Percentiles rank a stretch among this genome's conserved stretches.
phyloP scores from a whole-genome alignment of 768 basidiomycete species.

The Coprinopsis sp. region DNA sequence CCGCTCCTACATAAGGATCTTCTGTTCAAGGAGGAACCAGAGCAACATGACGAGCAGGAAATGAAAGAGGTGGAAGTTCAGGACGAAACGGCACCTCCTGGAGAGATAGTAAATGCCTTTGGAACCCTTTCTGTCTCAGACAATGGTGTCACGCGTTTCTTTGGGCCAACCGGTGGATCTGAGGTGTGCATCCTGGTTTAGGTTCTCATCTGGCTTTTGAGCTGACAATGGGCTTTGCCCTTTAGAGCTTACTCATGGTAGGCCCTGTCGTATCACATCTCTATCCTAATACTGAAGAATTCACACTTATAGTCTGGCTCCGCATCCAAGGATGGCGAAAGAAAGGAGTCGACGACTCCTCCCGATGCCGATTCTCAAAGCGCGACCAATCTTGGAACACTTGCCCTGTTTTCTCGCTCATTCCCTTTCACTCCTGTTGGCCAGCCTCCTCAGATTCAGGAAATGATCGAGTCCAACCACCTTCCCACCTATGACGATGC shows the following conservation, averaged over 20 bases:
- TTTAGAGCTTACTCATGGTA: neutral
- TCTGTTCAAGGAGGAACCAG: slow-evolving; percentile 28
- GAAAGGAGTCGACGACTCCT: slow-evolving; percentile 22
- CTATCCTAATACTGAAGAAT: no score
- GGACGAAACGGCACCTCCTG: slow-evolving; percentile 10
- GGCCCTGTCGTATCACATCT: no score
- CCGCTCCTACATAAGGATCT: slow-evolving; percentile 56
- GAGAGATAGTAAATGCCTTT: slow-evolving; percentile 51
- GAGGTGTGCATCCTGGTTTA: slow-evolving; percentile 43
- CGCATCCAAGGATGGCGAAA: no score
- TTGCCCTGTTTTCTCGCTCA: slow-evolving; percentile 48
- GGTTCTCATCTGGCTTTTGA: neutral
- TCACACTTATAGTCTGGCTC: slow-evolving; percentile 1
- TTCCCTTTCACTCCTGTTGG: slow-evolving; percentile 67
- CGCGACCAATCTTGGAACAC: slow-evolving; percentile 21
- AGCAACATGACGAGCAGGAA: slow-evolving; percentile 21
- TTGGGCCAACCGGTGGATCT: slow-evolving; percentile 63
- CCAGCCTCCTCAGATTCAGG: slow-evolving; percentile 38
- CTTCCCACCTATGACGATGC: slow-evolving; percentile 54
- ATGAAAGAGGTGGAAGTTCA: slow-evolving; percentile 19
- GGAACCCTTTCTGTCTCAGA: slow-evolving; percentile 59
- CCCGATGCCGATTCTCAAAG: slow-evolving; percentile 9
- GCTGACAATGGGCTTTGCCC: neutral
- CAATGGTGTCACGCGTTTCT: slow-evolving; percentile 57
- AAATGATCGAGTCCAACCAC: slow-evolving; percentile 43